Base-by-base conservation (phyloP, 225 moss, liverwort and hornwort species). In the Sphagnum contortum region DNA sequence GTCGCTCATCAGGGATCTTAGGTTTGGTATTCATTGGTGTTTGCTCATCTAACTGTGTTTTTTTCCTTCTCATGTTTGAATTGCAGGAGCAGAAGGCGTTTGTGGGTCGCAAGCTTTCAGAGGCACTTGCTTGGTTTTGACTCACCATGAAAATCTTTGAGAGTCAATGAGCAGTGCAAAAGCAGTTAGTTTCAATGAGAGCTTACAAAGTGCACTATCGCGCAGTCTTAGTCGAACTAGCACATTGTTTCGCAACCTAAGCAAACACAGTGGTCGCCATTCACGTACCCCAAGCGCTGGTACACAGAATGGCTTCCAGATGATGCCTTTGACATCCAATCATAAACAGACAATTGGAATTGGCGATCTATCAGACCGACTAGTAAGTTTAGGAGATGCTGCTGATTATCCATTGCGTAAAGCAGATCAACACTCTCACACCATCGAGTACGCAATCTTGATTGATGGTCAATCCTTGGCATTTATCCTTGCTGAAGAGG, bases 401-500 rank as follows among this genome's bases (percentile, higher is more conserved):
- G 53, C 64, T 5, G 45, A 68, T 62, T 60, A 74, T 9, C 65
- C 49, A 48, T 70, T 77, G 14, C 11, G 10, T 70, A 11, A 10
- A 9, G 50, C 56, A 0, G 74, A 79, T 63, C 46, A 47, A 48
- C 50, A 3, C 3, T 12, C 56, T 6, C 8, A 9, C 47, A 46
- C 66, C 9, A 66, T 57, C n/a, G 83, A 74, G 49, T 92, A 88
- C 61, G 89, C 95, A 8, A 86, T 95, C 67, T 83, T 92, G 29
- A 92, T 95, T 7, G 95, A 95, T 76, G 95, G 95, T 6, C 73
- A 84, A 57, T 95, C 86, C 52, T 89, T 95, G 46, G 86, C 90
- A 10, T 85, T 81, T 51, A 79, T 95, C 61, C 60, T 95, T 54
- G 77, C 57, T 4, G 95, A 92, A 13, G 82, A 74, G 3, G 53